Base-by-base conservation (phyloP, 345 rosid species). In the Citrus cavaleriei region DNA sequence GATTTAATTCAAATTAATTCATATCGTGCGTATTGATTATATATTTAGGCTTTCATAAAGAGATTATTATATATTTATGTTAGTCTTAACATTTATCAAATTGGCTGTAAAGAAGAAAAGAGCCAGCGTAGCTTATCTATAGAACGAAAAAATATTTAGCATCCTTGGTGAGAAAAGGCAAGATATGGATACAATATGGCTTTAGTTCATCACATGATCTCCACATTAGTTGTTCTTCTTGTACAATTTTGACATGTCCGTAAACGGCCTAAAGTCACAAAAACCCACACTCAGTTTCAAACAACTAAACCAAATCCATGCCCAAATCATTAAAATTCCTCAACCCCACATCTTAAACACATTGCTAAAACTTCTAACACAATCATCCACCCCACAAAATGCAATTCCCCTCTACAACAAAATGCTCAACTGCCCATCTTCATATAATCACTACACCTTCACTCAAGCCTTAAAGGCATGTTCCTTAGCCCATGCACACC, bases 391-490 rank as follows among this genome's bases (percentile, higher is more conserved):
- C 69, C 79, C 86, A 49, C 84, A 67, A 61, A 40, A 59, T 59
- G 75, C 81, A 6, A 71, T 78, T 49, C 68, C 4, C 82, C 78
- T 84, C 60, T 70, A 64, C 79, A 28, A 79, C 81, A 61, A 37
- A 71, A 81, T 76, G 79, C 77, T 82, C 35, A 57, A 21, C 59
- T 70, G 6, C 81, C 60, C 83, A 9, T 8, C 5, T 59, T 54
- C 79, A 4, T 35, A 60, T 74, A 74, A 80, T 46, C 78, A 25
- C 73, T 64, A 65, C 79, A 77, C 85, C 30, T 82, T 77, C 83
- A 77, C 80, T 65, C 66, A 73, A 69, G 87, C 85, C 34, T 49
- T 79, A 21, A 60, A 70, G 51, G 80, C 75, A 37, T 70, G 87
- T 58, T 68, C 78, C 70, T 59, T 70, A 10, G 40, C 28, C 24